These are phyloP conservation scores for Phytophthora fragariaefolia DNA, from an alignment of 352 stramenopile genomes.

Conservation along the genomic window DNA sequence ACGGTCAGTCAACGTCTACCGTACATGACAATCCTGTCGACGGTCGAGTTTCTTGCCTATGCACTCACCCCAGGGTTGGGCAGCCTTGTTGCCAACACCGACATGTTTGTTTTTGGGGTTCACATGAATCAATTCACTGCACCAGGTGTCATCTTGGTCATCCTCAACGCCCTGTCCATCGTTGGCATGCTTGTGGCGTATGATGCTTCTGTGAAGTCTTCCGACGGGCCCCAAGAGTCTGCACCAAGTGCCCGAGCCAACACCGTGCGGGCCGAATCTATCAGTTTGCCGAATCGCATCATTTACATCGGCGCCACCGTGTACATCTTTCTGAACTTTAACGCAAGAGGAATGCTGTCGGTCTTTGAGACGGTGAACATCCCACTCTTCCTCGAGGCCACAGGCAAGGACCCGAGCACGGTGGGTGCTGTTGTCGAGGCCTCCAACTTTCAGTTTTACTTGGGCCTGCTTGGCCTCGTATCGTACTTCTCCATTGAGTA, in stretches of 20 bases:
- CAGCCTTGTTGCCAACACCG: constrained; percentile 57
- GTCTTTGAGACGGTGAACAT: constrained; percentile 86
- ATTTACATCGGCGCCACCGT: constrained; percentile 64
- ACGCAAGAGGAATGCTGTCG: constrained; percentile 70
- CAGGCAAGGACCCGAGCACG: constrained; percentile 55
- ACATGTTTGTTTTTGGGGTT: constrained; percentile 59
- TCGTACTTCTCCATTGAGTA: constrained; percentile 79
- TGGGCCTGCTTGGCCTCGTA: constrained; percentile 67
- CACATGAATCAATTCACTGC: constrained; percentile 75
- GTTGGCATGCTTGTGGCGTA: constrained; percentile 60
- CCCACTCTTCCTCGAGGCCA: constrained; percentile 70
- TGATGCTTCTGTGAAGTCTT: constrained; percentile 53
- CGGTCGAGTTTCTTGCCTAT: constrained; percentile 83
- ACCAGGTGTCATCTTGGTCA: constrained; percentile 59
- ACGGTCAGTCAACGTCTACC: constrained; percentile 66
- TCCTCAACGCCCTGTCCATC: constrained; percentile 66
- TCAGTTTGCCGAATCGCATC: constrained; percentile 53
- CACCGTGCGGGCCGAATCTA: constrained; percentile 35
- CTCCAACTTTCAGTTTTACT: constrained; percentile 83
- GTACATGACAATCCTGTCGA: constrained; percentile 76
- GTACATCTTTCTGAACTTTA: constrained; percentile 82
- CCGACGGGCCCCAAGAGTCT: constrained; percentile 54
- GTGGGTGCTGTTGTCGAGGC: constrained; percentile 54
- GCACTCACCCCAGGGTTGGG: constrained; percentile 68
- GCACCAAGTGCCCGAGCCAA: constrained; percentile 32